Evolutionary conservation across 176 grass and related monocot species (phyloP).

Genomic region (Carex pumila): DNA sequence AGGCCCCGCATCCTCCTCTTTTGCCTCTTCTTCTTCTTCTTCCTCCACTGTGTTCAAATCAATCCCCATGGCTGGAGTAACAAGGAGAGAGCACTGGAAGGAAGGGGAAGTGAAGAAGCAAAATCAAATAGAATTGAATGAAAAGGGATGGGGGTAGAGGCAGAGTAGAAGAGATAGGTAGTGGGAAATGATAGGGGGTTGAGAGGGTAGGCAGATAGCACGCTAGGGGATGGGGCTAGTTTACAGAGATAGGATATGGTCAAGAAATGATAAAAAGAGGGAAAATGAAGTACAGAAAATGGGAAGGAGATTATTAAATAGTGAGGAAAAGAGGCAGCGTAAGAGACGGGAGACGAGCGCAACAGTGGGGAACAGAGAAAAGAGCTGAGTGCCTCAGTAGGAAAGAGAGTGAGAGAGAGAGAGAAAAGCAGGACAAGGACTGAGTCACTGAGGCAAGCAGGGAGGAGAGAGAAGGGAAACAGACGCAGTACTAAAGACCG

Average conservation of each 20-base stretch:
- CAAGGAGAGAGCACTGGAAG: neutral
- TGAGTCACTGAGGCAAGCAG: constrained; percentile 14
- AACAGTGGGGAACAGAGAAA: constrained; percentile 18
- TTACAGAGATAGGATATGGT: constrained; percentile 23
- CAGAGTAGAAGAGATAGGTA: neutral
- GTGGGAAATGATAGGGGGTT: neutral
- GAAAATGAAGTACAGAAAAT: constrained; percentile 22
- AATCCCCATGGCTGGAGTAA: constrained; percentile 4
- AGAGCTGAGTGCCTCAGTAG: constrained; percentile 7
- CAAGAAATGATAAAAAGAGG: neutral
- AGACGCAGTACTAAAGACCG: constrained; percentile 13
- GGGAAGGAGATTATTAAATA: neutral
- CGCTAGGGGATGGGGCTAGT: neutral
- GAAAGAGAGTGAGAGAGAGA: neutral
- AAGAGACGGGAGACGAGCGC: constrained; percentile 15
- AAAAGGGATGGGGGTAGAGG: neutral
- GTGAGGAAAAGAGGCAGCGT: constrained; percentile 17
- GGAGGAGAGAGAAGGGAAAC: neutral
- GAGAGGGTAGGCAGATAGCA: neutral
- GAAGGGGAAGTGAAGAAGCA: neutral
- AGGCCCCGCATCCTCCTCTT: neutral
- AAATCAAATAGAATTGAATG: neutral
- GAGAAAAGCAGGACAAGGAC: neutral
- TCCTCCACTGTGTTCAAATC: constrained; percentile 28
- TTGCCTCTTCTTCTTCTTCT: constrained; percentile 9